Evolutionary conservation across 176 grass and related monocot genomes (phyloP).

Genomic region (Echinochloa phyllopogon): DNA sequence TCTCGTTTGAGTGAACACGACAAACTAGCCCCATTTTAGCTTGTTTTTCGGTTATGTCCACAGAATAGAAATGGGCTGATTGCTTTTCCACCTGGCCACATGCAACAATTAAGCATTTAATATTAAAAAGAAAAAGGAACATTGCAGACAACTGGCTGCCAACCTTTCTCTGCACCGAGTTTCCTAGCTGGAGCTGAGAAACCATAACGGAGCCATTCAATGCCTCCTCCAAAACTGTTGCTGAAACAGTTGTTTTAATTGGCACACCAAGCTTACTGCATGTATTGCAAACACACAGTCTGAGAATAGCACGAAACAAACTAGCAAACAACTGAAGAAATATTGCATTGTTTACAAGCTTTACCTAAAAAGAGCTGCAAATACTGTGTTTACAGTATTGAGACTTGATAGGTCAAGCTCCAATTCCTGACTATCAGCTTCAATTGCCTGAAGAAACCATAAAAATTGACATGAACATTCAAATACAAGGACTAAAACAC

Average conservation of each 20-base stretch:
- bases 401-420: slow-evolving; percentile 98
- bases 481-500: neutral
- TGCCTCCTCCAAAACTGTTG: slow-evolving; percentile 95
- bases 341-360: neutral
- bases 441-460: slow-evolving; percentile 67
- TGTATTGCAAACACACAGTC: neutral
- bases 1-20: slow-evolving; percentile 78
- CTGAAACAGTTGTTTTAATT: slow-evolving; percentile 97
- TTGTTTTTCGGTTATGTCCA: slow-evolving; percentile 87
- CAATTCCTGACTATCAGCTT: slow-evolving; percentile 87
- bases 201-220: slow-evolving; percentile 81
- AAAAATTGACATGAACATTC: neutral
- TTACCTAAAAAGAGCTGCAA: slow-evolving; percentile 98
- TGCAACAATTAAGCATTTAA: slow-evolving; percentile 40
- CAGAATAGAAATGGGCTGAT: slow-evolving; percentile 92
- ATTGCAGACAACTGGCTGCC: slow-evolving; percentile 41
- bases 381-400: slow-evolving; percentile 93
- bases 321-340: neutral
- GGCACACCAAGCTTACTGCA: slow-evolving; percentile 97
- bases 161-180: slow-evolving; percentile 80
- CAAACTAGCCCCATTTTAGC: slow-evolving; percentile 86
- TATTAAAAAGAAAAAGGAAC: slow-evolving; percentile 36
- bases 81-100: slow-evolving; percentile 94
- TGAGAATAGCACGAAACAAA: slow-evolving; percentile 21
- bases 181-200: slow-evolving; percentile 76